Evolutionary conservation across 1,284 basidiomycete genomes (phyloP), one percentile per base, ranked within the genome.

Genomic region (Irpex sp.): DNA sequence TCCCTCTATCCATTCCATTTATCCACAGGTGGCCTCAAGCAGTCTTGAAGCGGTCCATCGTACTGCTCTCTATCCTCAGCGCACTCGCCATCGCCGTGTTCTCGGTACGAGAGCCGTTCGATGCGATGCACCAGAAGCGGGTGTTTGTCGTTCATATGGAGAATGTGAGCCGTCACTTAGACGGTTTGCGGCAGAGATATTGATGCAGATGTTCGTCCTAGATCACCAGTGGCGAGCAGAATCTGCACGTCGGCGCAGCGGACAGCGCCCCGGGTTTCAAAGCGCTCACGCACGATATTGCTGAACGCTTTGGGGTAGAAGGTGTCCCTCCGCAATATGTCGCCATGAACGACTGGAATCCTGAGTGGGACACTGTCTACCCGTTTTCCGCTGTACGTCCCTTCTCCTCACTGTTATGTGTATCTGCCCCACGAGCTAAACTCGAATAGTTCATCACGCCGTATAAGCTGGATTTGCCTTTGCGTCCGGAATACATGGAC

Each of bases 301-400:
- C 86, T 1, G 66, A 72, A 5, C 75, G 82, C 37, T 89, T 96
- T 69, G 82, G 83, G 10, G 74, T 76, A 1, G 68, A 75, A 1
- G 76, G 75, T 18, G 67, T 69, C 14, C 75, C 78, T 39, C 78
- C 79, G 7, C 78, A 74, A n/a, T 67, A 77, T 1, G 77, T 86
- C 8, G 71, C 78, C 4, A 87, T 91, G 85, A 77, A 88, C 65
- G 82, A 85, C 54, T 81, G 86, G 69, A 90, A 90, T 63, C 76
- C 80, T 16, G 92, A 94, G 66, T 96, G 93, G 93, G 92, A 95
- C 74, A 79, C 86, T 1, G 72, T 98, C 35, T 96, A 95, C 74
- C 93, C 95, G 2, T 91, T 94, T 72, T 92, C 90, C 4, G 76
- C 84, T 58, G 90, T 90, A 66, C 54, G 84, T 3, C 7, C 7